phyloP scores from a whole-genome alignment of 805 yeast genomes.

The Pichia cabralensis region DNA sequence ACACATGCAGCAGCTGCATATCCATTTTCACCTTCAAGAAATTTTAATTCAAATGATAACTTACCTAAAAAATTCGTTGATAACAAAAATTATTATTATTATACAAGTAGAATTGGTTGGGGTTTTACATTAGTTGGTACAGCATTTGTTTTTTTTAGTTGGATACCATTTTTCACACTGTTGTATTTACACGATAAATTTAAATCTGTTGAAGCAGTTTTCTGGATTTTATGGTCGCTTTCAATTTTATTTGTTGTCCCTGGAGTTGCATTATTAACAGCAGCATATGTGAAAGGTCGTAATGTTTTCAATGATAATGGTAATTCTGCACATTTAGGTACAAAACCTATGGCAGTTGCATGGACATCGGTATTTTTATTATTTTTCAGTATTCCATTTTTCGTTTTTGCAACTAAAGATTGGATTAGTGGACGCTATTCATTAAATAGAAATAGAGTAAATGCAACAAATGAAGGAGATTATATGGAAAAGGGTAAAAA shows the following conservation, averaged over 20 bases:
- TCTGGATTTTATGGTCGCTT: constrained; percentile 9
- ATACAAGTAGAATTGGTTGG: constrained; percentile 59
- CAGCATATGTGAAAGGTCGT: constrained; percentile 45
- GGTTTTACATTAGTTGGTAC: constrained; percentile 53
- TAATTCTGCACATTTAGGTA: constrained; percentile 34
- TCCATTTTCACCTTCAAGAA: constrained; percentile 74
- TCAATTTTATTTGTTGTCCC: constrained; percentile 36
- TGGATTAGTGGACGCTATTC: no score
- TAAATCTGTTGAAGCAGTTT: not conserved
- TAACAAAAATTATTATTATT: constrained; percentile 46
- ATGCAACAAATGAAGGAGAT: no score
- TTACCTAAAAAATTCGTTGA: constrained; percentile 46
- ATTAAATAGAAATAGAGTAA: no score
- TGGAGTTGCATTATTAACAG: constrained; percentile 42
- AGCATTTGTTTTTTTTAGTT: constrained; percentile 39
- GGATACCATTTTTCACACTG: constrained; percentile 31
- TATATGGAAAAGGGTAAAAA: no score
- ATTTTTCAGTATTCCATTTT: constrained; percentile 9
- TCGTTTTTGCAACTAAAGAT: no score
- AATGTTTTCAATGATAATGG: constrained; percentile 36
- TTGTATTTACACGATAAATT: constrained; percentile 4
- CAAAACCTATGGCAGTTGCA: constrained; percentile 44
- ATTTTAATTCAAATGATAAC: constrained; percentile 41
- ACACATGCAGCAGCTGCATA: constrained; percentile 55
- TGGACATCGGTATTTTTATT: constrained; percentile 42